Evolutionary conservation across 1,139 yeast genomes (phyloP), one percentile per base, ranked within the genome.

Genomic region (Yamadazyma pseudoaaseri): DNA sequence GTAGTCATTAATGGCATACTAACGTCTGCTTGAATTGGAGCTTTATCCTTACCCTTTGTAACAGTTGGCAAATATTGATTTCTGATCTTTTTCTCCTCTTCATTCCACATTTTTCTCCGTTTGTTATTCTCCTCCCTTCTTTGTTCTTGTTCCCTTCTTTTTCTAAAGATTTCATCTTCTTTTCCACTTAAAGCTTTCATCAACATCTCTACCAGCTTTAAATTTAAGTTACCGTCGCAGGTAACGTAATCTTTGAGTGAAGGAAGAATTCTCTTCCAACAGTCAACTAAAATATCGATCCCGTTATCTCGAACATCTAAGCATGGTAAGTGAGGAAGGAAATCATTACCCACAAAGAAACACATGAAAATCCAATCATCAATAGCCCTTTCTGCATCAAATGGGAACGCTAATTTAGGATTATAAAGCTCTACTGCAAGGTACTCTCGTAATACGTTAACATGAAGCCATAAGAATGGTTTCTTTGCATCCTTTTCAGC

Each of bases 351-450:
- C 38, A 92, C 95, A 56, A 94, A 94, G 66, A 94, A 94, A 73
- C 97, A 92, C 90, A 94, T 84, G 48, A 94, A 94, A 12, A 94
- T 90, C 98, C 98, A 94, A 62, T 94, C 99, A 56, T 94, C 99
- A 41, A 94, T 82, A 3, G 97, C 97, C 38, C 98, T 73, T 61
- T 94, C 99, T 41, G 89, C 62, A 54, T 92, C 97, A 60, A 84
- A 89, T 12, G 80, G 75, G 50, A 86, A 83, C 1, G 87, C 73
- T 20, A 83, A 56, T 29, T 81, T 71, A 2, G 90, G 87, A 18
- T 85, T 77, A 39, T 66, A 71, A 35, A 94, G 69, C 58, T 94
- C 99, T 8, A 86, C 78, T 36, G 82, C 86, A 38, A 94, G 69
- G 52, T 94, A 94, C 52, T 94, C 97, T 42, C 98, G 68, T 40